Conservation (phyloP, 2,329 filamentous ascomycete species). For the Colletotrichum tanaceti region DNA sequence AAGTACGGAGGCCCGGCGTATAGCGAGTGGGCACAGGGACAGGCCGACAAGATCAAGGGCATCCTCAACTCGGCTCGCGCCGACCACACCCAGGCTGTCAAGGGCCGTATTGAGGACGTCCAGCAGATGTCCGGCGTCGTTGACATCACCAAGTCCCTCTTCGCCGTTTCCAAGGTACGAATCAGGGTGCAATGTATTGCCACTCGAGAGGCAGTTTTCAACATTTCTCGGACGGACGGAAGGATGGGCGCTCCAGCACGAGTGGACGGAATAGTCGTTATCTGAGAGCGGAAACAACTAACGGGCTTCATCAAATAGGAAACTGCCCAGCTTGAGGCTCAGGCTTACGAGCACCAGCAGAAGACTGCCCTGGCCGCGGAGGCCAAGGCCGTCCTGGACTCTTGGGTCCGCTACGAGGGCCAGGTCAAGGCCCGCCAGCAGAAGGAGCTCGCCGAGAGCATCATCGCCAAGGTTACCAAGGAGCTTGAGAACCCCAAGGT, state of each 20-base stretch:
- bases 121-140: conserved; percentile 95
- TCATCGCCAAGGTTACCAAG: conserved; percentile 99
- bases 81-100: conserved; percentile 96
- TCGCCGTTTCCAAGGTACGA: conserved; percentile 95
- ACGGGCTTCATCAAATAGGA: conserved; percentile 69
- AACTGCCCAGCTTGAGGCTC: conserved; percentile 93
- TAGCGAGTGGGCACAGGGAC: conserved; percentile 88
- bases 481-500: conserved; percentile 98
- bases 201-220: background rate
- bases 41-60: conserved; percentile 92
- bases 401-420: conserved; percentile 97
- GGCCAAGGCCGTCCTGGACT: conserved; percentile 95
- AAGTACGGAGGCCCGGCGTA: conserved; percentile 95
- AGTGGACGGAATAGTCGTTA: background rate
- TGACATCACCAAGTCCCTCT: conserved; percentile 95
- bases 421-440: conserved; percentile 99
- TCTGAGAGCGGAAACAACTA: conserved; percentile 13
- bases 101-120: conserved; percentile 92
- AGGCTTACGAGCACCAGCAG: conserved; percentile 98
- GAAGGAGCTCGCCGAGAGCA: conserved; percentile 88
- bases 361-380: conserved; percentile 90
- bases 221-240: conserved; percentile 7
- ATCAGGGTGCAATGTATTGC: conserved; percentile 6
- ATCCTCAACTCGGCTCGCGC: conserved; percentile 94
- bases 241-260: background rate